A percentile compares a stretch with the other conserved stretches of the same genome.
phyloP scores from a whole-genome alignment of 2,329 filamentous ascomycete genomes.

The Tolypocladium cylindrosporum region DNA sequence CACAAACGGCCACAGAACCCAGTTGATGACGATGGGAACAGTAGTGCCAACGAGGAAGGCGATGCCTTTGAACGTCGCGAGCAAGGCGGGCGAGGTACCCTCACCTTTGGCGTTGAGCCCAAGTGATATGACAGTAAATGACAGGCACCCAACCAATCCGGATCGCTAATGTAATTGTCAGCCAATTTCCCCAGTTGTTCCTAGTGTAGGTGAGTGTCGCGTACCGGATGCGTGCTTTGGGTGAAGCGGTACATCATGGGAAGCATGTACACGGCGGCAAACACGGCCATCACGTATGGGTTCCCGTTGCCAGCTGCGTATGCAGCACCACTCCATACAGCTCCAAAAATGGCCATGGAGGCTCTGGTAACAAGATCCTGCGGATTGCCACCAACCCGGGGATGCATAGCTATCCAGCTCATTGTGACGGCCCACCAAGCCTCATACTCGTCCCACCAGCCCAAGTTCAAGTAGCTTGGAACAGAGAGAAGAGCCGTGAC shows the following conservation, averaged over 20 bases:
- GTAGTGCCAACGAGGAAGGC: constrained; percentile 44
- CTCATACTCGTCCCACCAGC: constrained; percentile 46
- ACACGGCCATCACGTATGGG: constrained; percentile 43
- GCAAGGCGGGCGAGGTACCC: constrained; percentile 22
- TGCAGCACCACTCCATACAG: constrained; percentile 43
- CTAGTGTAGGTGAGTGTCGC: constrained; percentile 1
- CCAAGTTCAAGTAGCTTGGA: constrained; percentile 38
- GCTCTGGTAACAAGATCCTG: constrained; percentile 45
- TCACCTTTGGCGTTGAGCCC: constrained; percentile 22
- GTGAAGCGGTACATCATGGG: constrained; percentile 49
- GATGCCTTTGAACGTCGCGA: constrained; percentile 37
- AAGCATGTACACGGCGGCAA: constrained; percentile 46
- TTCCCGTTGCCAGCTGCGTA: constrained; percentile 41
- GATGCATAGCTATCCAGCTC: constrained; percentile 43
- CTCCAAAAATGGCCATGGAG: constrained; percentile 38
- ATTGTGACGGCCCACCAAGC: constrained; percentile 49
- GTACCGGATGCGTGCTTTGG: constrained; percentile 41
- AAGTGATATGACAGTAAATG: constrained; percentile 45
- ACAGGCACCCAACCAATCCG: constrained; percentile 46
- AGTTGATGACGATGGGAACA: constrained; percentile 45
- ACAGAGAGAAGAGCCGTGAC: constrained; percentile 41
- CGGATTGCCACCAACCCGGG: constrained; percentile 44
- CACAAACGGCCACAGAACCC: constrained; percentile 52
- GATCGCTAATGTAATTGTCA: constrained; percentile 28
- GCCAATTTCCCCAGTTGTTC: neutral